A percentile compares a stretch with the other conserved stretches of the same genome.
Evolutionary conservation across 2,329 filamentous ascomycete species (phyloP).

Genomic region (Calonectria pteridis): DNA sequence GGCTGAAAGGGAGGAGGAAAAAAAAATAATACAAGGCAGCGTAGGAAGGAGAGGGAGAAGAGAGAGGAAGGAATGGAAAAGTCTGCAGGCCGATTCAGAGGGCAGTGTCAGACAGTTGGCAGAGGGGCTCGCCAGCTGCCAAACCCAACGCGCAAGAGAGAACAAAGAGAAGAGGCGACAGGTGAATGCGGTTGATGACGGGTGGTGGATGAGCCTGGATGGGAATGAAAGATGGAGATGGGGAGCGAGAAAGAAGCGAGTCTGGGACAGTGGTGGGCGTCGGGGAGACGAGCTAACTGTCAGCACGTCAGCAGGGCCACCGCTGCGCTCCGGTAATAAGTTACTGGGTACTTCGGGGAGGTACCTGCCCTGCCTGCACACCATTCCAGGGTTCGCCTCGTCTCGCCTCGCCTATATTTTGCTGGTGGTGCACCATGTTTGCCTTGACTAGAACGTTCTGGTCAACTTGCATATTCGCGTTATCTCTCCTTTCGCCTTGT

Average conservation of each 20-base stretch:
- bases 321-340: not conserved
- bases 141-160: constrained; percentile 27
- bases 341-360: not conserved
- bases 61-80: constrained; percentile 39
- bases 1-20: constrained; percentile 42
- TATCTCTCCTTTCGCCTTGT: not conserved
- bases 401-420: not conserved
- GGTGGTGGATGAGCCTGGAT: constrained; percentile 8
- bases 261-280: constrained; percentile 21
- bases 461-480: not conserved
- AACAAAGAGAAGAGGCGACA: constrained; percentile 28
- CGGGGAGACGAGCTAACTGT: constrained; percentile 36
- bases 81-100: constrained; percentile 30
- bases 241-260: constrained; percentile 14
- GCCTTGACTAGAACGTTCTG: not conserved
- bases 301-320: constrained; percentile 41
- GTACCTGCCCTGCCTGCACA: constrained; percentile 15
- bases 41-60: constrained; percentile 38
- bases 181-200: constrained; percentile 34
- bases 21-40: constrained; percentile 40
- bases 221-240: constrained; percentile 28
- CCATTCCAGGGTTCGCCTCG: not conserved
- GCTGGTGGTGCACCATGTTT: not conserved
- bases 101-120: constrained; percentile 30
- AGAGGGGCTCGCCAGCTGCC: constrained; percentile 31